Conservation (phyloP, 2,329 filamentous ascomycete species). For the Sporothrix curviconia region DNA sequence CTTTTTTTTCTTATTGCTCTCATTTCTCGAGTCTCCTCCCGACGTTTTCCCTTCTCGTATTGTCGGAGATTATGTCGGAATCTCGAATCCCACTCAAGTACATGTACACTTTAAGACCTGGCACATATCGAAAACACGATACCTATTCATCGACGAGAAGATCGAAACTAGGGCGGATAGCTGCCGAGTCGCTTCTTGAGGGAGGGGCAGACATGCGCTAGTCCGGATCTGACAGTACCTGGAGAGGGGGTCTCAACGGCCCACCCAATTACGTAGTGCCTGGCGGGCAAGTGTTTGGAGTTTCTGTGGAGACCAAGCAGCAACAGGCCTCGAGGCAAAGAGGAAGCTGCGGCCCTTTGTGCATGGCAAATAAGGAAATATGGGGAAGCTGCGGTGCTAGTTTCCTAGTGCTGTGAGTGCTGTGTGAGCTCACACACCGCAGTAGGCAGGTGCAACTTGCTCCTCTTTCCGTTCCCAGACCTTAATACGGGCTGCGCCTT, state of each 20-base stretch:
- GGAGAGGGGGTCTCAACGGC: neutral
- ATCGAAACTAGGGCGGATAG: neutral
- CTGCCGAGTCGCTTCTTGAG: neutral
- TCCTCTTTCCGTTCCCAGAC: neutral
- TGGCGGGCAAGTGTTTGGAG: neutral
- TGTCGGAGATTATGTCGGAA: neutral
- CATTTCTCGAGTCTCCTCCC: neutral
- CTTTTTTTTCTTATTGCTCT: neutral
- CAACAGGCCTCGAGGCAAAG: neutral
- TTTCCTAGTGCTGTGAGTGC: neutral
- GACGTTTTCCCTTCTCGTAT: neutral
- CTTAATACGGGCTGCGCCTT: neutral
- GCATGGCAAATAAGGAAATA: neutral
- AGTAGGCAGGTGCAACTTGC: neutral
- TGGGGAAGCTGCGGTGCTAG: neutral
- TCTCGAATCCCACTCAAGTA: neutral
- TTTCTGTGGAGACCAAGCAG: neutral
- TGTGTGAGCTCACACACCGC: neutral
- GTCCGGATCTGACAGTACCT: neutral
- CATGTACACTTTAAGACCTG: neutral
- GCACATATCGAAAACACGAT: neutral
- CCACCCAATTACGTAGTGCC: slow-evolving; percentile 4
- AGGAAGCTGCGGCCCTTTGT: slow-evolving; percentile 7
- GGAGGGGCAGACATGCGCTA: neutral
- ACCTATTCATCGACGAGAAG: neutral